Percentiles rank a stretch among this genome's conserved stretches.
Conservation (phyloP, 768 basidiomycete genomes). For the Kwoniella heveanensis region DNA sequence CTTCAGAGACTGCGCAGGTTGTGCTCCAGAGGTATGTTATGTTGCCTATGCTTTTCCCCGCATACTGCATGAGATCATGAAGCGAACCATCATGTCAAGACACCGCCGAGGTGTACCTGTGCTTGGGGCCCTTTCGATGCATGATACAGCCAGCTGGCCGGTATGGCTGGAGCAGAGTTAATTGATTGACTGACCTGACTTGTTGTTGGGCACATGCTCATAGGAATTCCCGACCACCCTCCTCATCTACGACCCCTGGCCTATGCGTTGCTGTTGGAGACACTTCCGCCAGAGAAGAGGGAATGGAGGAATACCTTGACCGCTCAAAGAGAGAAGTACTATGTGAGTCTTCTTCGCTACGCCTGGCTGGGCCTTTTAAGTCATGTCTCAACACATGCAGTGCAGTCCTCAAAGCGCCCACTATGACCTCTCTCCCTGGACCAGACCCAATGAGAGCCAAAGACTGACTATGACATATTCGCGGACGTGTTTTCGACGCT, state of each 20-base stretch:
- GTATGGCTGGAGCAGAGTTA: too few relatives aligned
- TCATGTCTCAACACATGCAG: too few relatives aligned
- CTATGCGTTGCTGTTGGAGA: conserved; percentile 46
- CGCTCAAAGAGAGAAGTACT: conserved; percentile 36
- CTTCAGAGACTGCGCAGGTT: conserved; percentile 41
- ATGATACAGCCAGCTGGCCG: too few relatives aligned
- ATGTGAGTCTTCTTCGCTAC: conserved; percentile 25
- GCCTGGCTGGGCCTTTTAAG: too few relatives aligned
- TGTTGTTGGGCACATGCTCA: too few relatives aligned
- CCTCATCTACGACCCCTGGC: conserved; percentile 49
- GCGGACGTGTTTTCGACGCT: neutral
- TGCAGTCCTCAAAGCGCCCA: too few relatives aligned
- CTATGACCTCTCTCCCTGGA: too few relatives aligned
- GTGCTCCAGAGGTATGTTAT: conserved; percentile 44
- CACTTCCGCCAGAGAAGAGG: conserved; percentile 32
- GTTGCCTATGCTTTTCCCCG: neutral
- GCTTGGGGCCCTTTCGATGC: too few relatives aligned
- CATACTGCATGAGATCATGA: neutral
- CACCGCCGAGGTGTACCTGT: too few relatives aligned
- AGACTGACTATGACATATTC: neutral
- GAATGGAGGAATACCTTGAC: conserved; percentile 33
- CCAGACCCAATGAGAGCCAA: too few relatives aligned
- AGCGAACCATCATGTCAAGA: too few relatives aligned
- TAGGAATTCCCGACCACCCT: conserved; percentile 51
- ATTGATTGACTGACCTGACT: neutral